These are phyloP conservation scores for Candida corydali DNA, from an alignment of 805 yeast genomes.

Conservation along the genomic window DNA sequence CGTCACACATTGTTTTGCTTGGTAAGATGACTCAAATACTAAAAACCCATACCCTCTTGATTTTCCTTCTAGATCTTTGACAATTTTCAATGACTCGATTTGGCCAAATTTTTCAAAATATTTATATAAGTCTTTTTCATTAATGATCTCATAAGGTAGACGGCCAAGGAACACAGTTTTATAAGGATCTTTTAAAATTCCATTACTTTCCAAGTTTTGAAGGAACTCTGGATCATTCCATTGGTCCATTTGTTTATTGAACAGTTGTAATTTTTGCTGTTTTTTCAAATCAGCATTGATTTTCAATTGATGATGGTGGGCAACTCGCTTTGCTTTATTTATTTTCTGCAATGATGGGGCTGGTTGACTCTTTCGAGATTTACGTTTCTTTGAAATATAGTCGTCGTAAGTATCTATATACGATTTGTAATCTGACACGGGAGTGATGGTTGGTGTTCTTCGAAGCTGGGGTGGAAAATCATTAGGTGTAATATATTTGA, in stretches of 20 bases:
- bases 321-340: background rate
- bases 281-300: constrained; percentile 8
- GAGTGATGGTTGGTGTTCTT: constrained; percentile 43
- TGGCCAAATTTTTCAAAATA: constrained; percentile 64
- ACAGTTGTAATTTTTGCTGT: constrained; percentile 11
- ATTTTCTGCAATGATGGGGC: too few species aligned
- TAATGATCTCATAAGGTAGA: constrained; percentile 50
- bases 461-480: constrained; percentile 50
- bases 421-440: constrained; percentile 34
- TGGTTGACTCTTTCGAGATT: background rate
- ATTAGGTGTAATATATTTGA: constrained; percentile 43
- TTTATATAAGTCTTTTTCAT: constrained; percentile 65
- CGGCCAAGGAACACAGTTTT: constrained; percentile 76
- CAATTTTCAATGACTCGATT: constrained; percentile 50
- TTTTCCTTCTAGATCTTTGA: constrained; percentile 38
- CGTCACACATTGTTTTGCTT: constrained; percentile 58
- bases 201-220: constrained; percentile 22
- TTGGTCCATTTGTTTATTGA: constrained; percentile 23
- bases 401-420: constrained; percentile 16
- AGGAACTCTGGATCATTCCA: constrained; percentile 32
- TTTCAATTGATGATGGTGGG: constrained; percentile 4
- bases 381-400: constrained; percentile 18
- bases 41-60: constrained; percentile 85
- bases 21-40: constrained; percentile 55
- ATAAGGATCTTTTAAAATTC: constrained; percentile 54